Evolutionary conservation across 2,329 filamentous ascomycete genomes (phyloP).

Genomic region (Celoporthe dispersa): DNA sequence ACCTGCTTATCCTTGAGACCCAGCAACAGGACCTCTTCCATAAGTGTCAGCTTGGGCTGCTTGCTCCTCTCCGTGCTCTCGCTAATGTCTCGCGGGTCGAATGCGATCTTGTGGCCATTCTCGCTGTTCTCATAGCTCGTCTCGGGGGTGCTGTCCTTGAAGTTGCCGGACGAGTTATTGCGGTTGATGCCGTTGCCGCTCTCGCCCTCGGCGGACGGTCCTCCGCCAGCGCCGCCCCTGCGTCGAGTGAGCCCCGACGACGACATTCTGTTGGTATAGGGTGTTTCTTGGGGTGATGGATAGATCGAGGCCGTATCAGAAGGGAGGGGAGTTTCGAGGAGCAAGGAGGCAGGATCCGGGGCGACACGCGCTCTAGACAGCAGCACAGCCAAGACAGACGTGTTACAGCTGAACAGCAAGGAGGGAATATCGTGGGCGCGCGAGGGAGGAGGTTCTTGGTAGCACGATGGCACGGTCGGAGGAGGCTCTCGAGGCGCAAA

Average conservation of each 20-base stretch:
- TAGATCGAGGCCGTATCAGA: neutral
- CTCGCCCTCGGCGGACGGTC: constrained; percentile 56
- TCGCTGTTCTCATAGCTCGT: constrained; percentile 91
- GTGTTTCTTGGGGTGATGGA: neutral
- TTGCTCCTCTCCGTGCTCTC: constrained; percentile 96
- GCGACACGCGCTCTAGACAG: constrained; percentile 7
- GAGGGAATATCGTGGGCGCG: neutral
- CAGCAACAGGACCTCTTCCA: constrained; percentile 96
- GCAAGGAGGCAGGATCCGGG: neutral
- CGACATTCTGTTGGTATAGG: constrained; percentile 33
- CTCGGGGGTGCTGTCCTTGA: constrained; percentile 62
- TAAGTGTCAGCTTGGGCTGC: constrained; percentile 96
- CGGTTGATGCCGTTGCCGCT: constrained; percentile 56
- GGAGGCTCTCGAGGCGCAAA: constrained; percentile 10
- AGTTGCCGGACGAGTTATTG: constrained; percentile 59
- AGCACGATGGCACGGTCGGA: neutral
- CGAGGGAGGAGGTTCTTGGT: neutral
- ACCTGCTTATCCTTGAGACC: constrained; percentile 99
- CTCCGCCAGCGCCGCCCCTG: constrained; percentile 70
- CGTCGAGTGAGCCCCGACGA: constrained; percentile 63
- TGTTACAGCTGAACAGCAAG: neutral
- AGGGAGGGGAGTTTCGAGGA: constrained; percentile 2
- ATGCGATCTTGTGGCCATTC: constrained; percentile 98
- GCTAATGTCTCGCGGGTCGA: constrained; percentile 94
- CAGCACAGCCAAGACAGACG: neutral